Evolutionary conservation across 2,329 filamentous ascomycete genomes (phyloP), one percentile per base, ranked within the genome.

Genomic region (Xylaria sp.): DNA sequence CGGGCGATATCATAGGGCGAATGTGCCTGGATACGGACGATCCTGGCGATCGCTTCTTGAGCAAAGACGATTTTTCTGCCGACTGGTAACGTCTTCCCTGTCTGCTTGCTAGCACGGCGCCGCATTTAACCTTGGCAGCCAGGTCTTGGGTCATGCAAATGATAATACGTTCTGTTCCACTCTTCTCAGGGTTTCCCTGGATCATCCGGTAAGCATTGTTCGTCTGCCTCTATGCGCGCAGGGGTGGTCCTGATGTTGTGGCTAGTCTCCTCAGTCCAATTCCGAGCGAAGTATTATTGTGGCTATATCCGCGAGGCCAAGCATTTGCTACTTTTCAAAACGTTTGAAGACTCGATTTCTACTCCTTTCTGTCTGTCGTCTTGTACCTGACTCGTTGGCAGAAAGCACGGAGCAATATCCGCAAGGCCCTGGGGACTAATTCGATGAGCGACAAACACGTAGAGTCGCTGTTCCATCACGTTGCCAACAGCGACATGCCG

Each of bases 401-500:
- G 71, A 70, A 69, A 70, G 67, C 70, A 39, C 71, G 67, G 57
- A 68, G 64, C 27, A 70, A 71, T 30, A 73, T 72, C 34, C 71
- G 62, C 39, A 69, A 65, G 24, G 68, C 67, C 14, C 51, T 74
- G 30, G 34, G 50, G 17, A 61, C 56, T n/a, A 57, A 55, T 19
- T 57, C 51, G 4, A 24, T 61, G 24, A 56, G 65, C 42, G 65
- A 72, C 7, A 63, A 72, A 27, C 50, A 69, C 5, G 50, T 62
- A 4, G 71, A 62, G 21, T 73, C 76, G 4, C 54, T 79, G 17
- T 80, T 79, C 60, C 74, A 72, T 19, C 70, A 76, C 36, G 60
- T 80, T 8, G 70, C 73, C 39, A 72, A 75, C 30, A 76, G 74
- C 64, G 71, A 74, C 42, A 71, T 79, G 60, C 76, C 77, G 6